A percentile compares a stretch with the other conserved stretches of the same genome.
Evolutionary conservation across 2,329 filamentous ascomycete genomes (phyloP).

Genomic region (Phaeosphaeria sp.): DNA sequence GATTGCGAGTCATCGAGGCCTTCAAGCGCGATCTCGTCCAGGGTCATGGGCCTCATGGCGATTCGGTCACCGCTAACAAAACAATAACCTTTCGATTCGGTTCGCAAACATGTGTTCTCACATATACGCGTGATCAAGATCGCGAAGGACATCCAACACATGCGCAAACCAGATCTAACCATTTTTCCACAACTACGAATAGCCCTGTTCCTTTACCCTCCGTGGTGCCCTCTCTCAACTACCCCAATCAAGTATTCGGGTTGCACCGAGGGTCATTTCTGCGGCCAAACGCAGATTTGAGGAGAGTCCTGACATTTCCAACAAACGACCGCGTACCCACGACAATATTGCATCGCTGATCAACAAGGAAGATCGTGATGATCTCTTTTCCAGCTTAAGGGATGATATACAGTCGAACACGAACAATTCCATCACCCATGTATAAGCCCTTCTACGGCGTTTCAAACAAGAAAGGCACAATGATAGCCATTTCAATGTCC

Average conservation of each 20-base stretch:
- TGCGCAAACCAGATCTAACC: slow-evolving; percentile 14
- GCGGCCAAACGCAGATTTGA: slow-evolving; percentile 25
- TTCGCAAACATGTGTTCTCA: slow-evolving; percentile 3
- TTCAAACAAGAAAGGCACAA: slow-evolving; percentile 46
- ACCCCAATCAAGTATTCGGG: slow-evolving; percentile 22
- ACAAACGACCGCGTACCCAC: slow-evolving; percentile 13
- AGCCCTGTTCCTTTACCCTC: slow-evolving; percentile 3
- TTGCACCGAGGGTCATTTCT: slow-evolving; percentile 25
- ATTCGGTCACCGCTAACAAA: slow-evolving; percentile 18
- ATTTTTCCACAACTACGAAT: slow-evolving; percentile 1
- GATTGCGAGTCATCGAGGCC: slow-evolving; percentile 34
- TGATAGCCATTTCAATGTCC: slow-evolving; percentile 12
- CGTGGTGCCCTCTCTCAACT: not conserved
- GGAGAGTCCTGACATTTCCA: slow-evolving; percentile 7
- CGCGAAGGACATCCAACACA: slow-evolving; percentile 24
- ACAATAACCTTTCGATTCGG: slow-evolving; percentile 20
- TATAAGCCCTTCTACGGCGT: slow-evolving; percentile 53
- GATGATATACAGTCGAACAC: slow-evolving; percentile 35
- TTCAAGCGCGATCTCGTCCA: slow-evolving; percentile 31
- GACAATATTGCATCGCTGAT: slow-evolving; percentile 23
- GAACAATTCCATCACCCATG: slow-evolving; percentile 57
- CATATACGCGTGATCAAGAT: slow-evolving; percentile 12
- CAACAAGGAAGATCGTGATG: slow-evolving; percentile 26
- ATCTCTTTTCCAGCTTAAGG: slow-evolving; percentile 23
- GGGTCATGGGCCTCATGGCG: slow-evolving; percentile 24